A percentile compares a stretch with the other conserved stretches of the same genome.
phyloP scores from a whole-genome alignment of 129 eudicot genomes.

The Mikania micrantha region DNA sequence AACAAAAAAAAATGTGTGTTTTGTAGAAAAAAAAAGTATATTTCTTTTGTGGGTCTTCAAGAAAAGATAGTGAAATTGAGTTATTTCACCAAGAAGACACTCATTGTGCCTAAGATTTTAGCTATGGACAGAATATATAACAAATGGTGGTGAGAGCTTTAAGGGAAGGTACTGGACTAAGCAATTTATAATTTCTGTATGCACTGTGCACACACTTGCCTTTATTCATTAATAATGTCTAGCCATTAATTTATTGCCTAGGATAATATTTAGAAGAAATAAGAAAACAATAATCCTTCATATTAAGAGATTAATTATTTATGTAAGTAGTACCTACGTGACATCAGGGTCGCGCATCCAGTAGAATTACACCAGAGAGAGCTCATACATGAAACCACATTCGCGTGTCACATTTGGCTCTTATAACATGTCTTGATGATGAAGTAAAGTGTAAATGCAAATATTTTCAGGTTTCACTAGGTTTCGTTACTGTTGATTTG shows the following conservation, averaged over 20 bases:
- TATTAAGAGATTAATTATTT: no score
- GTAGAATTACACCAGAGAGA: no score
- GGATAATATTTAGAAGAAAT: neutral
- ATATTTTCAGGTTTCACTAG: no score
- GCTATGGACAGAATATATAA: constrained; percentile 25
- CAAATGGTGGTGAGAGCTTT: constrained; percentile 18
- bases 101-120: neutral
- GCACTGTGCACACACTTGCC: constrained; percentile 9
- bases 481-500: no score
- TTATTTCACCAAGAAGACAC: neutral
- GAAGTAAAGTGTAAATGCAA: no score
- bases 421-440: no score
- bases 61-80: neutral
- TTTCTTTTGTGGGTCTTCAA: neutral
- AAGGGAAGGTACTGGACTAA: constrained; percentile 2
- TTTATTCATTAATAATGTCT: neutral
- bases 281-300: no score
- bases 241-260: neutral
- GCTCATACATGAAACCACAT: no score
- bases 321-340: neutral
- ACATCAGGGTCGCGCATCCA: no score
- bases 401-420: no score
- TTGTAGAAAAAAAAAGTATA: neutral
- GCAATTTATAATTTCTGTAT: constrained; percentile 14
- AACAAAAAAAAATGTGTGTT: neutral